Base-by-base conservation (phyloP, 495 filamentous ascomycete species). In the Chaetomium fimeti region DNA sequence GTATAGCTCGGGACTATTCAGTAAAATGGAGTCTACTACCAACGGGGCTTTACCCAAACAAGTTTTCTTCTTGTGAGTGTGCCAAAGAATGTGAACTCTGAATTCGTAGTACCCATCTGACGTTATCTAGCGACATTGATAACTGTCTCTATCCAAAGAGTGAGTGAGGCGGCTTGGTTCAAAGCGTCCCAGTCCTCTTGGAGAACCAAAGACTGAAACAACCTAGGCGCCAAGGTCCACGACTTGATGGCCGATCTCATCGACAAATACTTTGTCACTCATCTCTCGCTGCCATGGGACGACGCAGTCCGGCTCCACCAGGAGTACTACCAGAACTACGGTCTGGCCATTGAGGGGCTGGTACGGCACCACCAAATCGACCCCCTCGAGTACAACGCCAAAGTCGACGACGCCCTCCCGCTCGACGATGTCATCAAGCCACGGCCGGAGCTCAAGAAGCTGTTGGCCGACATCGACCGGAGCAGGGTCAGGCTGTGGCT, bases 321-420 rank as follows among this genome's bases (percentile, higher is more conserved):
- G 74, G 89, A 89, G 65, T 99, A 99, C 82, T 98, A 97, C 81
- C 87, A 86, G 68, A 89, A 91, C 70, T 99, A 99, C 76, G 95
- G 95, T 24, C 86, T 98, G 3, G 93, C 95, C n/a, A 93, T 99
- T 67, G 90, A 96, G 73, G 95, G 95, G 0, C 82, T 99, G 2
- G 92, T 96, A 1, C 87, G 90, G 27, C 88, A 97, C 76, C 95
- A 99, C 77, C 89, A 93, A 76, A 94, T 99, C 69, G 92, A 99
- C 70, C 89, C 95, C 2, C 82, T 99, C 4, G 92, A 92, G 32
- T 99, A 97, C 83, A 99, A 99, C 75, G 75, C 82, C 64, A 87
- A 92, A 76, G 95, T 98, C 28, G 95, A 99, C 74, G 95, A 99
- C 71, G 93, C 95, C 0, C 79, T 99, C 27, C 93, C 95, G 0